Base-by-base conservation (phyloP, 306 rosid genomes). In the barrel medic (Medicago truncatula) region DNA sequence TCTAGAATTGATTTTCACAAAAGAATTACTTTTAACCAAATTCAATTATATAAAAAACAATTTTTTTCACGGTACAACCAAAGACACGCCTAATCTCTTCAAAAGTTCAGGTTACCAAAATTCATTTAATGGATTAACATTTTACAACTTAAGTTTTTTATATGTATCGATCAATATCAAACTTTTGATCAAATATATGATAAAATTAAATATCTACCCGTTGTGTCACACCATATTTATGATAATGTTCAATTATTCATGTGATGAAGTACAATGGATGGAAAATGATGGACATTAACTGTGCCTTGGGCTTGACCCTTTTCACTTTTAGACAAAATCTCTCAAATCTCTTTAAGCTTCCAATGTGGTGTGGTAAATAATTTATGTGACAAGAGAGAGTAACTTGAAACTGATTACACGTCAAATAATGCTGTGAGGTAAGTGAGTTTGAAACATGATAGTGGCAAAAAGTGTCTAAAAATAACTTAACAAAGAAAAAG, bases 221-320 rank as follows among this genome's bases (percentile, higher is more conserved):
- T 28, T 28, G 0, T 28, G 34, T 28, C 4, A 28, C 34, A 28
- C 34, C 34, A 28, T 2, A 21, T 72, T 53, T 84, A 80, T 61
- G 73, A 65, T 71, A 75, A 67, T 67, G 78, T 80, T 80, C 83
- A 85, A 82, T 85, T 71, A 80, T 82, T 67, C 80, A 79, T 61
- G 71, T 53, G 62, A 43, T 60, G 40, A 76, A 67, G 75, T 73
- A 76, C 77, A 67, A 47, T 56, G 66, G 15, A 61, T 71, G 62
- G 84, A 85, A 76, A 79, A 80, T 57, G 80, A 82, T 72, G 71
- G 76, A 82, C 82, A 85, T 67, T 56, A 78, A 69, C 83, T 69
- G 72, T 80, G 65, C 77, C 67, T 71, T 49, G 23, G 72, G 62
- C 73, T 72, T 75, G 73, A 69, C 78, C 39, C 28, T 68, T 80